Base-by-base conservation (phyloP, 2,329 filamentous ascomycete species). In the Colletotrichum sidae region DNA sequence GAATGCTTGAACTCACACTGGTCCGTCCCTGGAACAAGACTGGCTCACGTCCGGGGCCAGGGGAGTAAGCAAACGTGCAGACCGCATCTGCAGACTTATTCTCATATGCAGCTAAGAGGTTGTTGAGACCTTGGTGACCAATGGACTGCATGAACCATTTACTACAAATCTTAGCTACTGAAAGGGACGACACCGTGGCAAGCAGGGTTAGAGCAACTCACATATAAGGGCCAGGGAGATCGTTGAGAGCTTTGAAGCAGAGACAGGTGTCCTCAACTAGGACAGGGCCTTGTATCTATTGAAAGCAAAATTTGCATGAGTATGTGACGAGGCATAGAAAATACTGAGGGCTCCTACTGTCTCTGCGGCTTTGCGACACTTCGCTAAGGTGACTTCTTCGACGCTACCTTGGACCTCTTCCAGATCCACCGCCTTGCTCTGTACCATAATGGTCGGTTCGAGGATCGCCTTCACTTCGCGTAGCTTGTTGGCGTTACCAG, bases 191-290 rank as follows among this genome's bases (percentile, higher is more conserved):
- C 8, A 44, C 42, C 25, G 25, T 25, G 25, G 25, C 25, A 25
- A 25, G 25, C 25, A 4, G 25, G 25, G 4, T 25, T 25, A 25
- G 25, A 25, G 25, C 25, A 25, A 80, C 88, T 71, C 84, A 97
- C 95, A 99, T 97, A 77, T 99, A 99, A 45, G 95, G 93, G 2
- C 96, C 96, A 2, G 96, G 96, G 37, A 99, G 85, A n/a, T 94
- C 94, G 65, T 92, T 89, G 67, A 97, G 86, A 17, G 95, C 94
- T 74, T 92, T 90, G 76, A 97, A 99, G 82, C 94, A 96, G 53
- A 99, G 84, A 70, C 94, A 94, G 13, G 96, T 99, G 78, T 99
- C 96, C 80, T 99, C 96, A 10, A 97, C 95, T 44, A 99, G 84
- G 8, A 97, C 96, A 4, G 96, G 94, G 1, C 94, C 94, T 72